Evolutionary conservation across 345 rosid genomes (phyloP), one percentile per base, ranked within the genome.

Genomic region (Lepidium africanum): DNA sequence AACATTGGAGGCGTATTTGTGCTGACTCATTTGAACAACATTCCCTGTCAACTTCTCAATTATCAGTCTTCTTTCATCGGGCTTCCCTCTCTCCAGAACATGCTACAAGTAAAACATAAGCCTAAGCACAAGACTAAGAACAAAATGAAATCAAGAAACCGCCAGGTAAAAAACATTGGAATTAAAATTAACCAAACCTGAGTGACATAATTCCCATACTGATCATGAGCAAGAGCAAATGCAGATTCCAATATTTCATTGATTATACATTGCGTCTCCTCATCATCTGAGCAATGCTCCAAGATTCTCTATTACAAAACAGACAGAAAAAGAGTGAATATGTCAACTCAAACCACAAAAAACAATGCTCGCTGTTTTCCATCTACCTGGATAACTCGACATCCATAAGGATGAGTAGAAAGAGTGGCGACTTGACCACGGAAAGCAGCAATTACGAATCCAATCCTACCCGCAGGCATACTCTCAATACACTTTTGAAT

Each of bases 151-250:
- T 14, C 38, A 57, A 39, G 7, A 55, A 21, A 40, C 40, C n/a
- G 15, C 16, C 15, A 36, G 7, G 60, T 33, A 50, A 10, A 50
- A 10, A 41, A 63, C 53, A 43, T 3, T 60, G 2, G 43, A 54
- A 63, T 9, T 1, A 23, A 73, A 33, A 7, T 9, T 17, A 67
- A 56, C 59, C 81, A 58, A 48, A 91, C 99, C 99, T 95, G 99
- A 42, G 91, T 87, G 52, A 95, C 97, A 79, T 95, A 95, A 81
- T 95, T 95, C 51, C 99, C 97, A 82, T 95, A 95, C 70, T 87
- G 99, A 70, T 95, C 96, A 66, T 86, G 93, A 73, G 99, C 95
- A 79, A 95, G 99, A 71, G 23, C 55, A 77, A 55, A 77, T 32
- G 88, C 85, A 42, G 96, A 90, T 56, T 87, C 99, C 83, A 91